phyloP scores from a whole-genome alignment of 768 basidiomycete species.

The Suillus brevipes region DNA sequence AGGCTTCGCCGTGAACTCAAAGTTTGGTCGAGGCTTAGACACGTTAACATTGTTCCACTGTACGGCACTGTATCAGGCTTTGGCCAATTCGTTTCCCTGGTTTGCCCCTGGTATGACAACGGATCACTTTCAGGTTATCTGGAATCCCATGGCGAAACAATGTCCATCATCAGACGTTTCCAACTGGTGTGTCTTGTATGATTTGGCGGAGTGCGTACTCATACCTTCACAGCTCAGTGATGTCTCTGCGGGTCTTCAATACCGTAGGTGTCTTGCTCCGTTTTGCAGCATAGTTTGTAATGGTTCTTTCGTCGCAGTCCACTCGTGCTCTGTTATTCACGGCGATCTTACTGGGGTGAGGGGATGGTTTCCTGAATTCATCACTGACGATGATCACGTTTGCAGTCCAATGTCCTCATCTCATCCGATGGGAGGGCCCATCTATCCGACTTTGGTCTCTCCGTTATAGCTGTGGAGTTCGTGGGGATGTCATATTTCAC shows the following conservation, averaged over 20 bases:
- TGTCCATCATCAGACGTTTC: conserved; percentile 16
- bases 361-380: not conserved
- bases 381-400: not conserved
- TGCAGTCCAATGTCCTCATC: conserved; percentile 45
- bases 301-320: conserved; percentile 10
- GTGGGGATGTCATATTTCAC: conserved; percentile 13
- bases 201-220: not conserved
- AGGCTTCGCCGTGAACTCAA: conserved; percentile 24
- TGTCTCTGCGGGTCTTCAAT: conserved; percentile 28
- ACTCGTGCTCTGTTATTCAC: conserved; percentile 20
- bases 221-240: conserved; percentile 23
- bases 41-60: conserved; percentile 26
- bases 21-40: conserved; percentile 25
- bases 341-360: conserved; percentile 22
- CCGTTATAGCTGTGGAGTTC: conserved; percentile 14
- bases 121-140: conserved; percentile 25
- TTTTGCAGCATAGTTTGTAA: not conserved
- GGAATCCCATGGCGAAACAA: conserved; percentile 4
- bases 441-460: conserved; percentile 47
- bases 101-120: conserved; percentile 29
- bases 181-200: conserved; percentile 14
- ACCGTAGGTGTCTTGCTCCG: conserved; percentile 16
- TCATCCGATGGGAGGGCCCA: conserved; percentile 35
- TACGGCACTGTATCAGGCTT: conserved; percentile 24
- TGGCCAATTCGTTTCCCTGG: conserved; percentile 28